phyloP scores from a whole-genome alignment of 2,329 filamentous ascomycete genomes.

The Colletotrichum sp. region DNA sequence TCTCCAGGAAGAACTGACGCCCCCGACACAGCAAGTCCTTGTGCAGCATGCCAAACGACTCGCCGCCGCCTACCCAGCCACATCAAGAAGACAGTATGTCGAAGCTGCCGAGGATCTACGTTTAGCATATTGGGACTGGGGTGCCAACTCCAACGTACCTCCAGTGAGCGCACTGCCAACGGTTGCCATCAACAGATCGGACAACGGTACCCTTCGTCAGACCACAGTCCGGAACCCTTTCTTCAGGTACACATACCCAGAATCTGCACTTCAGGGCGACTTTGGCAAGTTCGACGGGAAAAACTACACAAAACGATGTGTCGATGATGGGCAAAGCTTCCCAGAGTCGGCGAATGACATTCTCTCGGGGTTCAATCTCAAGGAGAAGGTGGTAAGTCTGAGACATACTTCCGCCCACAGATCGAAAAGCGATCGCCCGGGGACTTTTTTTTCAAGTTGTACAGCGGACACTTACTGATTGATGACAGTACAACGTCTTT shows the following conservation, averaged over 20 bases:
- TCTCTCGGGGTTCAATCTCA: slow-evolving; percentile 38
- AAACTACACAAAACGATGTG: slow-evolving; percentile 13
- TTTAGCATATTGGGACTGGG: slow-evolving; percentile 63
- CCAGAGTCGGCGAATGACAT: slow-evolving; percentile 41
- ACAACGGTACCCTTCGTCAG: slow-evolving; percentile 28
- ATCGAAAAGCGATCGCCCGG: background rate
- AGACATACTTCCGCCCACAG: background rate
- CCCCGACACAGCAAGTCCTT: slow-evolving; percentile 27
- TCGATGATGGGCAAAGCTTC: slow-evolving; percentile 33
- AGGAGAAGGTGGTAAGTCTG: slow-evolving; percentile 44
- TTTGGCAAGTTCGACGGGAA: slow-evolving; percentile 36
- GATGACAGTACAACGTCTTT: slow-evolving; percentile 46
- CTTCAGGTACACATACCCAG: slow-evolving; percentile 54
- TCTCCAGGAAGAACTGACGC: background rate
- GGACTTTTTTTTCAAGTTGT: background rate
- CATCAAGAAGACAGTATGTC: slow-evolving; percentile 35
- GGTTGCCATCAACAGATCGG: slow-evolving; percentile 46
- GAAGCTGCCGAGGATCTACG: slow-evolving; percentile 52
- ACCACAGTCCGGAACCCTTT: slow-evolving; percentile 56
- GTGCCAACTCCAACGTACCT: slow-evolving; percentile 45
- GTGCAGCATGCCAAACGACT: slow-evolving; percentile 27
- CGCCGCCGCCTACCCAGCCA: slow-evolving; percentile 18
- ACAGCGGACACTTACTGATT: background rate
- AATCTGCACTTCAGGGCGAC: slow-evolving; percentile 37
- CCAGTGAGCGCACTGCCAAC: slow-evolving; percentile 37